A percentile compares a stretch with the other conserved stretches of the same genome.
These are phyloP conservation scores for Trichoderma sp. DNA, from an alignment of 2,329 filamentous ascomycete species.

Conservation along the genomic window DNA sequence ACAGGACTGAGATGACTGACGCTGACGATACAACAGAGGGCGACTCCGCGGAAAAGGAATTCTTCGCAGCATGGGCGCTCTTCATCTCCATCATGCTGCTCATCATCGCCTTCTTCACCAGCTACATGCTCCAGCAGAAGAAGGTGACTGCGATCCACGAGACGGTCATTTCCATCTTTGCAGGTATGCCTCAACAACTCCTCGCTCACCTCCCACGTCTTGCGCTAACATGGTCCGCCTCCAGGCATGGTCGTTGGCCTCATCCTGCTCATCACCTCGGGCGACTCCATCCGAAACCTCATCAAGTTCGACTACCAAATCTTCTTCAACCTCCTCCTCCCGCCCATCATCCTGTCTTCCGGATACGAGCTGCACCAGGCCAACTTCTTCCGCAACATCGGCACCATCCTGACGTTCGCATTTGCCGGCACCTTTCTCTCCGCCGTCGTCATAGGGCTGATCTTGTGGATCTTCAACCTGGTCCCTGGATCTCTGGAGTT, in stretches of 20 bases:
- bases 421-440: constrained; percentile 98
- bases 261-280: constrained; percentile 77
- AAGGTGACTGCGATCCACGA: constrained; percentile 98
- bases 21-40: constrained; percentile 51
- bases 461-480: constrained; percentile 86
- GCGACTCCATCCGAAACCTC: constrained; percentile 81
- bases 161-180: constrained; percentile 97
- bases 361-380: constrained; percentile 97
- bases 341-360: constrained; percentile 94
- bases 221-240: constrained; percentile 2
- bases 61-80: constrained; percentile 93
- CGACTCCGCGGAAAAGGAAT: constrained; percentile 88
- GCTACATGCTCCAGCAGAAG: constrained; percentile 93
- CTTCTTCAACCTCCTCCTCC: constrained; percentile 99
- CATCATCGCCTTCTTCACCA: constrained; percentile 92
- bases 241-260: constrained; percentile 93
- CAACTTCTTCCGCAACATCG: constrained; percentile 98
- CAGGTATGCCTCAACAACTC: constrained; percentile 55
- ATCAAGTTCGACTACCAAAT: constrained; percentile 99
- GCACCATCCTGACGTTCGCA: constrained; percentile 94
- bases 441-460: constrained; percentile 86
- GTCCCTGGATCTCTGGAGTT: constrained; percentile 83
- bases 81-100: constrained; percentile 96
- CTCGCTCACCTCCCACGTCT: not conserved
- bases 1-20: constrained; percentile 4